Base-by-base conservation (phyloP, 768 basidiomycete genomes). In the Naganishia vaughanmartiniae region DNA sequence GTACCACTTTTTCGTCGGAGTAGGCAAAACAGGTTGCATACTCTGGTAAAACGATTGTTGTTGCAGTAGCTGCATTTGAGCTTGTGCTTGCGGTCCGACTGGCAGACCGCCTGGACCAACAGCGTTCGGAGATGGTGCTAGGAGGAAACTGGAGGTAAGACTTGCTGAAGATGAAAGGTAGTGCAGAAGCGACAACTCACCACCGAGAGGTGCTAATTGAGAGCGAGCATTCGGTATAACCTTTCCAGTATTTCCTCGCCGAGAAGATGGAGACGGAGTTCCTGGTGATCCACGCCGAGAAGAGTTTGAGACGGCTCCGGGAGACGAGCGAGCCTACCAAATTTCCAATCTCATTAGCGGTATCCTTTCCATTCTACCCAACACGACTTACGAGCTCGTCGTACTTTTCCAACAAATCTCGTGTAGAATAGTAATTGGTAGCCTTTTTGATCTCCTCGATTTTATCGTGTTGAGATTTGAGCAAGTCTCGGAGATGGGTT, bases 381-480 rank as follows among this genome's bases (percentile, higher is more conserved):
- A 26, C 31, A 39, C 2, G 17, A 54, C 45, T 42, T 10, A 51
- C 48, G 7, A 66, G 46, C n/a, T 90, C 90, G 73, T 95, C 95
- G 76, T 96, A 97, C 69, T 88, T 87, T 78, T 95, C 92, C 21
- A 99, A 84, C 54, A 99, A 84, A 75, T 89, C 91, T 65, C 90
- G 88, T 33, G 93, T 99, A 14, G 87, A 87, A 78, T 99, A 92
- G 81, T 91, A 99, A 75, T 97, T 95, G 1, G 94, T 97, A 80
- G 91, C 93, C 84, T 93, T 92, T 85, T 99, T 99, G 74, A 98
- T 91, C 74, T 96, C 94, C 73, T 95, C 93, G 45, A 99, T 86
- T 77, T 91, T 93, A 28, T 85, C 84, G 24, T 91, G 89, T 73
- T 94, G 92, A 76, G 89, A 84, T 76, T 89, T 89, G 77, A 90